Base-by-base conservation (phyloP, 345 rosid genomes). In the Boechera stricta region DNA sequence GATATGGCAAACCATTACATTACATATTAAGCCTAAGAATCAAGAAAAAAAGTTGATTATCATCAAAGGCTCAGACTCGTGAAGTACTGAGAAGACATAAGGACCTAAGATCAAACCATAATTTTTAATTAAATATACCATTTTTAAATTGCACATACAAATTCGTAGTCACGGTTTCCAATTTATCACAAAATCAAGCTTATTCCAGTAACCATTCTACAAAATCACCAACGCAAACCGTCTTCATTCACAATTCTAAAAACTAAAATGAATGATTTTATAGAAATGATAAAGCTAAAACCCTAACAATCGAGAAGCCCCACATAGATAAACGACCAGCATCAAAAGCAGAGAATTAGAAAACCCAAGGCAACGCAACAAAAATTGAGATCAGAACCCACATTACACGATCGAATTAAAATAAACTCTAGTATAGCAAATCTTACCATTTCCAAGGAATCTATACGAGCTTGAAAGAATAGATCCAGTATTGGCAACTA, bases 401-500 rank as follows among this genome's bases (percentile, higher is more conserved):
- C 49, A 58, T 49, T 64, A 31, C 13, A 10, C 29, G 15, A 60
- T 4, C 10, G 15, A 16, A 11, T 15, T 1, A 13, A 21, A 28
- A 3, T 7, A 8, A 60, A 9, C 64, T 59, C 15, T 5, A 35
- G 26, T 4, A 12, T 0, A 72, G 2, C 15, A 58, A 51, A 59
- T 48, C 33, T 12, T 65, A 71, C 77, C 73, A 31, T 13, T 71
- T 57, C 48, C 68, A 31, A 56, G 7, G 81, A 77, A 77, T 71
- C n/a, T 64, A 24, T 4, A 64, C 41, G 67, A 64, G 38, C 21
- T 64, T 48, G 76, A 57, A 51, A 11, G 18, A 63, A 67, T 61
- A 59, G 74, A 38, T 76, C 55, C 18, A 9, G 44, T 6, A n/a
- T 24, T 7, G 31, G 54, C 10, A 63, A 26, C 42, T 73, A 52